Evolutionary conservation across 129 eudicot species (phyloP).

Genomic region (Helianthus tuberosus): DNA sequence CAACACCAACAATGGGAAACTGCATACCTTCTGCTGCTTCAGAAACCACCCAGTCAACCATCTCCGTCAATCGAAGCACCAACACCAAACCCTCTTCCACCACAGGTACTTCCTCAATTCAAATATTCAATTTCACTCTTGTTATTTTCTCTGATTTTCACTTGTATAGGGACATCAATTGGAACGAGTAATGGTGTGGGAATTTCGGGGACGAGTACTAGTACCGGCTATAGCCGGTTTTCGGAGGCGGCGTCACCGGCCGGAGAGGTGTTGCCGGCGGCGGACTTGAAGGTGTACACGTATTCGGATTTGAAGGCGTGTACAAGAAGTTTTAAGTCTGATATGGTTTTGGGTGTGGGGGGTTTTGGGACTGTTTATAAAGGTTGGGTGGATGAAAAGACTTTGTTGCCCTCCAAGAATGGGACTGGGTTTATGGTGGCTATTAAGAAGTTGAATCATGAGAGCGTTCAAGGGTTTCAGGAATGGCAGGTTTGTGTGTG

Average conservation of each 20-base stretch:
- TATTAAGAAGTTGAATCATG: conserved; percentile 69
- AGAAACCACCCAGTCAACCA: conserved; percentile 30
- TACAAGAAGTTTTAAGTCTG: conserved; percentile 67
- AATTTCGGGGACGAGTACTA: conserved; percentile 51
- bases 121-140: no score
- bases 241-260: conserved; percentile 19
- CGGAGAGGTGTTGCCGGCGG: conserved; percentile 67
- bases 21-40: conserved; percentile 45
- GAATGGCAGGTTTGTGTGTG: conserved; percentile 80
- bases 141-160: neutral
- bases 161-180: conserved; percentile 10
- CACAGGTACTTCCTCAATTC: conserved; percentile 41
- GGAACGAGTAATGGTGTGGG: conserved; percentile 54
- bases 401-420: conserved; percentile 47
- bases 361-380: conserved; percentile 88
- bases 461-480: conserved; percentile 74
- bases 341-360: conserved; percentile 71
- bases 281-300: conserved; percentile 63
- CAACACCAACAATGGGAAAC: conserved; percentile 52
- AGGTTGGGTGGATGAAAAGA: conserved; percentile 88
- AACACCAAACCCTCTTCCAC: conserved; percentile 48
- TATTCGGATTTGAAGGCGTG: conserved; percentile 64
- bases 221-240: conserved; percentile 36
- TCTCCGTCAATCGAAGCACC: conserved; percentile 34
- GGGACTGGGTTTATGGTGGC: conserved; percentile 72